Conservation (phyloP, 768 basidiomycete species). For the Hericium coralloides region DNA sequence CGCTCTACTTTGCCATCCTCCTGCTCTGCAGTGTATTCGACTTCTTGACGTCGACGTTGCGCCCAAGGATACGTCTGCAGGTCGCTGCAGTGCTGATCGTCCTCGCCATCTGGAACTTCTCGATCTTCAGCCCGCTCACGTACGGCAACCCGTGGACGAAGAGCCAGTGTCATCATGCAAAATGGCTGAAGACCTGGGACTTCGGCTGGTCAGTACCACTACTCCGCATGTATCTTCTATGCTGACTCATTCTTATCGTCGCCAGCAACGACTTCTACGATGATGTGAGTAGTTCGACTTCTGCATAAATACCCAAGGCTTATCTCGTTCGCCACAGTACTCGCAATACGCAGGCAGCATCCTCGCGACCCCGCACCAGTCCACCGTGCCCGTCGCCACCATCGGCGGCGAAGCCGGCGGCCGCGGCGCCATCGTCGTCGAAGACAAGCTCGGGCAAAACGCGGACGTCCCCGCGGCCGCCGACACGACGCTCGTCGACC, state of each 20-base stretch:
- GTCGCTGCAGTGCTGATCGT: slow-evolving; percentile 68
- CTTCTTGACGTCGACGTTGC: slow-evolving; percentile 67
- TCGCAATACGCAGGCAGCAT: slow-evolving; percentile 37
- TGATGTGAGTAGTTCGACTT: slow-evolving; percentile 36
- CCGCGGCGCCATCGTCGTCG: slow-evolving; percentile 44
- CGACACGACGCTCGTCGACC: slow-evolving; percentile 28
- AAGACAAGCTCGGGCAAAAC: slow-evolving; percentile 27
- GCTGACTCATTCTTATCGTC: neutral
- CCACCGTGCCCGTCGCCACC: slow-evolving; percentile 31
- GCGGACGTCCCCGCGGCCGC: slow-evolving; percentile 10
- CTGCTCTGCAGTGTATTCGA: slow-evolving; percentile 75
- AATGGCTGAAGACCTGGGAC: slow-evolving; percentile 94
- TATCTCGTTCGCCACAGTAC: slow-evolving; percentile 33
- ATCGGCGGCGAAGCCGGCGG: slow-evolving; percentile 47
- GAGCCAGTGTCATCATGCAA: slow-evolving; percentile 60
- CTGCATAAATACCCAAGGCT: neutral
- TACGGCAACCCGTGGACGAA: slow-evolving; percentile 90
- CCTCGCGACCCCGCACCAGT: slow-evolving; percentile 30
- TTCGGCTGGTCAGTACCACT: slow-evolving; percentile 65
- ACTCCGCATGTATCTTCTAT: no score
- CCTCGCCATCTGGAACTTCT: slow-evolving; percentile 70
- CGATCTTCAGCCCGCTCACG: slow-evolving; percentile 67
- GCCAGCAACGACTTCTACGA: slow-evolving; percentile 60
- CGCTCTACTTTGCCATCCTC: slow-evolving; percentile 88
- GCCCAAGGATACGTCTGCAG: slow-evolving; percentile 71